Evolutionary conservation across 306 rosid species (phyloP).

Genomic region (Delonix regia): DNA sequence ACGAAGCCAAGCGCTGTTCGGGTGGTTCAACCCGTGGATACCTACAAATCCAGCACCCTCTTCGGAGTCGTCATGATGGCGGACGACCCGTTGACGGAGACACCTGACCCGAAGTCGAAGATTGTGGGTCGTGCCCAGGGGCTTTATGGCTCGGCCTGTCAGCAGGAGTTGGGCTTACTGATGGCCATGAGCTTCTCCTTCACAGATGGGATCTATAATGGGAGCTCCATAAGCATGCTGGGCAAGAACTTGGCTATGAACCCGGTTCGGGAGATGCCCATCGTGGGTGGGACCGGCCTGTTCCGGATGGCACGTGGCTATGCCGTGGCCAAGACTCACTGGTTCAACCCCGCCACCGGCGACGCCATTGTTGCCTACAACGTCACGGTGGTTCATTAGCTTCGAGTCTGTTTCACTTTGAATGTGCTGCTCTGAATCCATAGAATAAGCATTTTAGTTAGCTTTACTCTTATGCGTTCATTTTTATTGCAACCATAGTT

Average conservation of each 20-base stretch:
- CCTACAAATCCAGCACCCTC: slow-evolving; percentile 44
- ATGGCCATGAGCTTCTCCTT: slow-evolving; percentile 71
- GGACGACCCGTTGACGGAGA: slow-evolving; percentile 75
- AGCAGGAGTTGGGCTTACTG: slow-evolving; percentile 59
- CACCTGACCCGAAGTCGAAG: slow-evolving; percentile 71
- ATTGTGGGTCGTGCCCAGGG: slow-evolving; percentile 83
- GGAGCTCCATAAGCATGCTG: slow-evolving; percentile 64
- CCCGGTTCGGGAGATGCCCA: slow-evolving; percentile 67
- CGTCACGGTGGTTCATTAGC: slow-evolving; percentile 67
- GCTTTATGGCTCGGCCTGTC: slow-evolving; percentile 62
- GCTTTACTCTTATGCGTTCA: too few species aligned
- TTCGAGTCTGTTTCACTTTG: not conserved
- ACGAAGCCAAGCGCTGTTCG: slow-evolving; percentile 62
- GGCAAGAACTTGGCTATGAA: slow-evolving; percentile 63
- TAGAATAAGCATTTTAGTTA: too few species aligned
- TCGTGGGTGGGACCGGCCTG: slow-evolving; percentile 79
- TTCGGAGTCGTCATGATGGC: slow-evolving; percentile 70
- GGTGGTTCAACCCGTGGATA: slow-evolving; percentile 53
- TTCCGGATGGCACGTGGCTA: slow-evolving; percentile 82
- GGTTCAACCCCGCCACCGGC: slow-evolving; percentile 47
- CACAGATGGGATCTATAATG: slow-evolving; percentile 58
- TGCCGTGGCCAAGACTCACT: slow-evolving; percentile 64
- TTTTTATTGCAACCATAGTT: too few species aligned
- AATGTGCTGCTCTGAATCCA: not conserved
- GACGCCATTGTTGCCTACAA: slow-evolving; percentile 86